Evolutionary conservation across 192 early-diverging fungal genomes (phyloP), one percentile per base, ranked within the genome.

Genomic region (Diversispora epigaea): DNA sequence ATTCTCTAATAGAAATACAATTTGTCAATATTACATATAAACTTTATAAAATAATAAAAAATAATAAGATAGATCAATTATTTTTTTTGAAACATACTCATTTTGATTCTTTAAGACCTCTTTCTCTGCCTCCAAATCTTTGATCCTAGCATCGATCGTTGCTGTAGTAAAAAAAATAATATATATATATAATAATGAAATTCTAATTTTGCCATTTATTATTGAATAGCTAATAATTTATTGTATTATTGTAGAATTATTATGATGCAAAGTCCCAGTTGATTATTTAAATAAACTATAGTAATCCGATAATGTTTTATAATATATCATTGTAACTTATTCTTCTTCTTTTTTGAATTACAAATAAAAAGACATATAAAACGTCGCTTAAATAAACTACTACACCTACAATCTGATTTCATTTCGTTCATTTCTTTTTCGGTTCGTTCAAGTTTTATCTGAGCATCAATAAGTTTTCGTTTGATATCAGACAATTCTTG

Each of bases 81-180:
- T 25, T 32, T 4, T 12, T 49, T 77, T 74, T 60, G 49, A 80
- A 14, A 57, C 76, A 3, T 73, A 73, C 76, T 76, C 79, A 41
- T 72, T 76, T 67, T 81, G 78, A 40, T 47, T 50, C 8, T 63
- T 72, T 6, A 82, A 77, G 45, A 79, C 77, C 21, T 70, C 68
- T n/a, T 81, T 79, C 39, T 83, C 83, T 3, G 76, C 73, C 6
- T 86, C 80, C 62, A 79, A 83, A 61, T 85, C 83, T 63, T 77
- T 80, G 50, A 75, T 68, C 45, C 63, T 75, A 61, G 14, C 56
- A 47, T 68, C 65, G 4, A 45, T 6, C 41, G 54, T 55, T 0
- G 71, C 71, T 78, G 39, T 17, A 39, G 67, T 76, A 60, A 69
- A 25, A 68, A 15, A 45, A n/a, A n/a, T n/a, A n/a, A 52, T 50